Evolutionary conservation across 2,329 filamentous ascomycete genomes (phyloP).

Genomic region (Zymoseptoria brevis): DNA sequence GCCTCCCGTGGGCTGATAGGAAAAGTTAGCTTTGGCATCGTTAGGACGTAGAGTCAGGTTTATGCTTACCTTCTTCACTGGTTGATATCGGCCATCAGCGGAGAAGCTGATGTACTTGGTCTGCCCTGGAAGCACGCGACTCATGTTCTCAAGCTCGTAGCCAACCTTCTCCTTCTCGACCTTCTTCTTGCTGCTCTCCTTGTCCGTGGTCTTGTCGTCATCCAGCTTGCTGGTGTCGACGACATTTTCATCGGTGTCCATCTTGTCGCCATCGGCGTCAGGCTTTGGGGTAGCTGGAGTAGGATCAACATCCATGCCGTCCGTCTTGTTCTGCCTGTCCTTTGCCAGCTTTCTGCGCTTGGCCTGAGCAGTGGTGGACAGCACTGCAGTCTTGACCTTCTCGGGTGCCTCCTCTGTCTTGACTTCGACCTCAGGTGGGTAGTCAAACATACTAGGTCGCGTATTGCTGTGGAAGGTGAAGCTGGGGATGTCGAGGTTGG

Average conservation of each 20-base stretch:
- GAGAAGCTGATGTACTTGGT: constrained; percentile 94
- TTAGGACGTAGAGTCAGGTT: not conserved
- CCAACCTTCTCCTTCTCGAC: constrained; percentile 92
- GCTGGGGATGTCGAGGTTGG: constrained; percentile 83
- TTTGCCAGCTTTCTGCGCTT: constrained; percentile 92
- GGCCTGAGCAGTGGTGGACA: constrained; percentile 94
- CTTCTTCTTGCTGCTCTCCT: constrained; percentile 70
- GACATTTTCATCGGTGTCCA: constrained; percentile 56
- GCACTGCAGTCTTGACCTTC: constrained; percentile 86
- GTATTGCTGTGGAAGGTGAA: constrained; percentile 97
- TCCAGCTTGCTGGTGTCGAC: constrained; percentile 33
- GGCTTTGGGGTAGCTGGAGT: constrained; percentile 66
- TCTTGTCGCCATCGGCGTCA: constrained; percentile 60
- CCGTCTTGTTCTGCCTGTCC: constrained; percentile 77
- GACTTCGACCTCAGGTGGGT: constrained; percentile 91
- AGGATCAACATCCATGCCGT: constrained; percentile 92
- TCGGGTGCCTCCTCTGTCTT: constrained; percentile 91
- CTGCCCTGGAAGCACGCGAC: constrained; percentile 81
- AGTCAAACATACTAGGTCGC: constrained; percentile 91
- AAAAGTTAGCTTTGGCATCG: constrained; percentile 33
- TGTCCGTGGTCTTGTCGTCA: constrained; percentile 42
- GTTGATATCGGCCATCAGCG: constrained; percentile 73
- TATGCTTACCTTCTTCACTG: constrained; percentile 74
- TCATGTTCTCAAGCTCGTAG: constrained; percentile 96
- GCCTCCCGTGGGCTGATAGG: constrained; percentile 72